These are phyloP conservation scores for Myochromella boudieri DNA, from an alignment of 768 basidiomycete genomes.

Conservation along the genomic window DNA sequence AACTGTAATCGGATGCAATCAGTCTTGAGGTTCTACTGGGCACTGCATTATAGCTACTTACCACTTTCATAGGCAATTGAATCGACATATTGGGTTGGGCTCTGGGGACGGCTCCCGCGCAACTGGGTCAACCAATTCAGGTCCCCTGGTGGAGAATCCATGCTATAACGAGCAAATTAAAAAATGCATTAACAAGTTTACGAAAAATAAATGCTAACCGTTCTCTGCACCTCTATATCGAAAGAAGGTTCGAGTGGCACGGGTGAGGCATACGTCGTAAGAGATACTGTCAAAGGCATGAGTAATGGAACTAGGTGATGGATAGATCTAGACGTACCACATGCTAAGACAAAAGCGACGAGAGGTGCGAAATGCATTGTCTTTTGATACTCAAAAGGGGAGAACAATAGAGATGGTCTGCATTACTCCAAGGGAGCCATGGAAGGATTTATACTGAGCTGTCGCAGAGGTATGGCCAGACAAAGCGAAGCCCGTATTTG, in stretches of 20 bases:
- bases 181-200: background rate
- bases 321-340: constrained; percentile 22
- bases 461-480: constrained; percentile 5
- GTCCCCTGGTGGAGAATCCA: background rate
- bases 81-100: constrained; percentile 15
- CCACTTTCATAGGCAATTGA: constrained; percentile 13
- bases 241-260: constrained; percentile 22
- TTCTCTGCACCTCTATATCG: constrained; percentile 19
- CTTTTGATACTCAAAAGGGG: constrained; percentile 4
- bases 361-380: constrained; percentile 30
- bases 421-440: background rate
- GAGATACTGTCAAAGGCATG: constrained; percentile 14
- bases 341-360: constrained; percentile 24
- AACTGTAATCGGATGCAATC: no score
- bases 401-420: constrained; percentile 13
- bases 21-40: background rate
- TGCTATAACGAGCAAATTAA: constrained; percentile 1
- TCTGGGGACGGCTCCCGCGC: constrained; percentile 13
- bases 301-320: background rate
- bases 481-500: constrained; percentile 21
- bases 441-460: constrained; percentile 5
- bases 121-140: constrained; percentile 2
- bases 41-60: background rate
- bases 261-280: constrained; percentile 27
- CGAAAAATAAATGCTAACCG: background rate